These are phyloP conservation scores for Spencermartinsiella europaea DNA, from an alignment of 805 yeast genomes.

Conservation along the genomic window DNA sequence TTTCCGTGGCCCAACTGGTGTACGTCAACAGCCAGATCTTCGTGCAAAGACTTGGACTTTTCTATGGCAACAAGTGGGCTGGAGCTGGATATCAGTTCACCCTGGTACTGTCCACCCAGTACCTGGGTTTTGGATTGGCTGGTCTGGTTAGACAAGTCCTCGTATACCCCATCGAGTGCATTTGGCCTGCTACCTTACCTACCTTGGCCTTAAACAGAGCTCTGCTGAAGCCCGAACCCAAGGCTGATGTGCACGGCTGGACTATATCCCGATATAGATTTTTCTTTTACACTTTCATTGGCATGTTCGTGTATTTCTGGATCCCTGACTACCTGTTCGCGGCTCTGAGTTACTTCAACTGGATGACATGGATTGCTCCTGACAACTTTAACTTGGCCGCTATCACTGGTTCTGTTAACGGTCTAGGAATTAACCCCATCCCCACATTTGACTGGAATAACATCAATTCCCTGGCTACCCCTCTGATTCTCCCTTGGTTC, in stretches of 20 bases:
- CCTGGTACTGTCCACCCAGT: slow-evolving; percentile 45
- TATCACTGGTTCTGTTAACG: slow-evolving; percentile 47
- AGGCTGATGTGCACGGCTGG: slow-evolving; percentile 46
- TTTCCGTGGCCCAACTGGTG: neutral
- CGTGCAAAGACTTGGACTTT: slow-evolving; percentile 17
- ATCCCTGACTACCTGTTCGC: slow-evolving; percentile 60
- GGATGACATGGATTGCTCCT: slow-evolving; percentile 59
- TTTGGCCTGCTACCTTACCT: slow-evolving; percentile 54
- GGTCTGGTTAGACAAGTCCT: slow-evolving; percentile 50
- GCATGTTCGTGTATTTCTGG: slow-evolving; percentile 57
- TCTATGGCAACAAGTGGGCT: slow-evolving; percentile 29
- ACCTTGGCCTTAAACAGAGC: slow-evolving; percentile 50
- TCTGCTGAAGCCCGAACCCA: slow-evolving; percentile 27
- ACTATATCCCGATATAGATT: slow-evolving; percentile 45
- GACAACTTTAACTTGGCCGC: slow-evolving; percentile 43
- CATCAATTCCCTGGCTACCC: slow-evolving; percentile 55
- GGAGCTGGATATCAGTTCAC: slow-evolving; percentile 41
- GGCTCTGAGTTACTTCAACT: slow-evolving; percentile 56
- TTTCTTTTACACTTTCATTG: slow-evolving; percentile 39
- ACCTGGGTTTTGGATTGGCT: slow-evolving; percentile 48
- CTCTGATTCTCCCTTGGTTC: slow-evolving; percentile 33
- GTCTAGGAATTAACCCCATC: slow-evolving; percentile 42
- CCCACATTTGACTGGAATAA: slow-evolving; percentile 50
- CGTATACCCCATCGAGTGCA: slow-evolving; percentile 40
- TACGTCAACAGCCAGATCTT: slow-evolving; percentile 17